These are phyloP conservation scores for Tausonia pullulans DNA, from an alignment of 1,284 basidiomycete genomes.

Conservation along the genomic window DNA sequence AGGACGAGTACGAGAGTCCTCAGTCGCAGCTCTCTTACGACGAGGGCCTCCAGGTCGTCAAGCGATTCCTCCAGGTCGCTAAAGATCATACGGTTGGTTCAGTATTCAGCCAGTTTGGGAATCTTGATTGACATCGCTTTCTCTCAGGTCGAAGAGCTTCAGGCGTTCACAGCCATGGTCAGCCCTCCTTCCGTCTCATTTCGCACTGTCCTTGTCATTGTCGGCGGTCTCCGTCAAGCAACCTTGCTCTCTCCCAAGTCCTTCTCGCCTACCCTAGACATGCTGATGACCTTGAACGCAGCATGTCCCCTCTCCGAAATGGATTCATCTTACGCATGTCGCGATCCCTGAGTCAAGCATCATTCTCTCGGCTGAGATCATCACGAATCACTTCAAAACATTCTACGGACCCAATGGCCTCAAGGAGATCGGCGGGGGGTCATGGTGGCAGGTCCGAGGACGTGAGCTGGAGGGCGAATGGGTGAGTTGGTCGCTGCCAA, in stretches of 20 bases:
- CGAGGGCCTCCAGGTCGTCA: conserved; percentile 30
- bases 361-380: conserved; percentile 28
- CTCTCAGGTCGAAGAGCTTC: conserved; percentile 32
- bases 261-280: conserved; percentile 3
- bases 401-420: conserved; percentile 27
- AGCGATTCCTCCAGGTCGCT: conserved; percentile 30
- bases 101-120: conserved; percentile 19
- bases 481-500: conserved; percentile 38
- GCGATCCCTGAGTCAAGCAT: conserved; percentile 30
- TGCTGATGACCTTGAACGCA: neutral
- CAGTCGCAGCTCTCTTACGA: conserved; percentile 22
- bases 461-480: conserved; percentile 60
- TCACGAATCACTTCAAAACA: conserved; percentile 29
- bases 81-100: conserved; percentile 12
- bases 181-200: conserved; percentile 30
- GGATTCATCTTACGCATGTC: conserved; percentile 32
- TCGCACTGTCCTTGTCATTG: neutral
- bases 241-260: neutral
- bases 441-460: conserved; percentile 89
- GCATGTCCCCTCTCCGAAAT: conserved; percentile 20
- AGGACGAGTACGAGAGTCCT: too few species aligned
- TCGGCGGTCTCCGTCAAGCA: neutral
- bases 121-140: too few species aligned
- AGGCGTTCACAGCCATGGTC: conserved; percentile 34
- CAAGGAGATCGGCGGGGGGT: conserved; percentile 59